These are phyloP conservation scores for Blastomyces parvus DNA, from an alignment of 2,329 filamentous ascomycete species.

Conservation along the genomic window DNA sequence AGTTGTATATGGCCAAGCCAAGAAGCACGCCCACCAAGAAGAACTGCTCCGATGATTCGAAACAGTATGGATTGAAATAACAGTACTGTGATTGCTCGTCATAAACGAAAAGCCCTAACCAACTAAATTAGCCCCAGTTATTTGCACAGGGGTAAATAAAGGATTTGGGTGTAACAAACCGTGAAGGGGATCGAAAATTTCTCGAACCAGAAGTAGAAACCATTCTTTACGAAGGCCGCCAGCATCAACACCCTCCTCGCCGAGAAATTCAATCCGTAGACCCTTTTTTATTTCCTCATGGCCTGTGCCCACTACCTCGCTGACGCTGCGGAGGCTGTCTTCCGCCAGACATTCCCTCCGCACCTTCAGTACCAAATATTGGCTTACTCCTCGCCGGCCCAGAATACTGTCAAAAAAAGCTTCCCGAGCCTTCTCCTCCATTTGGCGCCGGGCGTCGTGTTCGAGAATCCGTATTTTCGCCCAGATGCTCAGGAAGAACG, in stretches of 20 bases:
- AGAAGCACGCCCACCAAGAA: constrained; percentile 82
- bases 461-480: constrained; percentile 87
- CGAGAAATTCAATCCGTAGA: constrained; percentile 71
- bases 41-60: constrained; percentile 86
- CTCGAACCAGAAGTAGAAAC: constrained; percentile 79
- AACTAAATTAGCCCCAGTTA: neutral
- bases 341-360: constrained; percentile 79
- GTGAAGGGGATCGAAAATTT: constrained; percentile 84
- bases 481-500: constrained; percentile 83
- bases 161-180: constrained; percentile 45
- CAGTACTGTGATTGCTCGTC: constrained; percentile 84
- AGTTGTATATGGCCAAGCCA: constrained; percentile 88
- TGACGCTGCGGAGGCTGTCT: constrained; percentile 75
- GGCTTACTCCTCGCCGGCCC: constrained; percentile 61
- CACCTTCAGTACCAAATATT: constrained; percentile 67
- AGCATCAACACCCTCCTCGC: constrained; percentile 85
- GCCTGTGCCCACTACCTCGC: constrained; percentile 70
- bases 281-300: constrained; percentile 86
- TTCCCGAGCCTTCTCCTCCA: constrained; percentile 78
- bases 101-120: constrained; percentile 74
- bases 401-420: constrained; percentile 87
- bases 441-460: constrained; percentile 76
- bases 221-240: constrained; percentile 88
- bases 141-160: neutral
- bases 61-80: constrained; percentile 85